Evolutionary conservation across 345 rosid genomes (phyloP), one percentile per base, ranked within the genome.

Genomic region (Lepidium africanum): DNA sequence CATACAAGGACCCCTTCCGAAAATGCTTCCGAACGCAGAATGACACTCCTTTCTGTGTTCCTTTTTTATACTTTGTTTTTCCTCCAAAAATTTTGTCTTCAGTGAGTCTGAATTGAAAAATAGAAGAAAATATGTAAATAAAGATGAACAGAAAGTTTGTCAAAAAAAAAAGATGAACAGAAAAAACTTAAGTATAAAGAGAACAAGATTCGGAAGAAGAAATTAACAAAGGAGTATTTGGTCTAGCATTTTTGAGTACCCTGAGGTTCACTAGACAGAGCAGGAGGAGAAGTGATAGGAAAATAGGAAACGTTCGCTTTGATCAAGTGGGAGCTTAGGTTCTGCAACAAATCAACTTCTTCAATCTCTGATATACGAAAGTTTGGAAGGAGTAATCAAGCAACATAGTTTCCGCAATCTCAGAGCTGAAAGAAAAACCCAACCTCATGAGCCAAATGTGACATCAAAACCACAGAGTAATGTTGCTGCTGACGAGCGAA

Each of bases 361-460:
- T 25, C 12, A 53, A 30, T 6, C 47, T 32, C 21, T 55, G n/a
- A 15, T 17, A 55, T 25, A 13, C 17, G 2, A 14, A 60, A 43
- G 5, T 27, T 30, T 10, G 23, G 7, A 61, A 45, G 38, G 13
- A 27, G 51, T 37, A 42, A 60, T 13, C 39, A 27, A 54, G 25
- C 65, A 45, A 49, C 47, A 27, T 15, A 65, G 15, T 51, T 73
- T 43, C 25, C 66, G 19, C 3, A 54, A 79, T 21, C 65, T 21
- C 16, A 48, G 11, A 53, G 42, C 58, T 56, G 7, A 0, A 21
- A 27, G 0, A 23, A 72, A 51, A 55, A 16, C 15, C 0, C 14
- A 69, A 89, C 98, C 93, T 84, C 72, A 67, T 92, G 98, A 30
- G 89, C 88, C 8, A 76, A 81, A 79, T 89, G 98, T 56, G 95